A percentile compares a stretch with the other conserved stretches of the same genome.
These are phyloP conservation scores for Talaromyces sp. DNA, from an alignment of 2,329 filamentous ascomycete species.

Conservation along the genomic window DNA sequence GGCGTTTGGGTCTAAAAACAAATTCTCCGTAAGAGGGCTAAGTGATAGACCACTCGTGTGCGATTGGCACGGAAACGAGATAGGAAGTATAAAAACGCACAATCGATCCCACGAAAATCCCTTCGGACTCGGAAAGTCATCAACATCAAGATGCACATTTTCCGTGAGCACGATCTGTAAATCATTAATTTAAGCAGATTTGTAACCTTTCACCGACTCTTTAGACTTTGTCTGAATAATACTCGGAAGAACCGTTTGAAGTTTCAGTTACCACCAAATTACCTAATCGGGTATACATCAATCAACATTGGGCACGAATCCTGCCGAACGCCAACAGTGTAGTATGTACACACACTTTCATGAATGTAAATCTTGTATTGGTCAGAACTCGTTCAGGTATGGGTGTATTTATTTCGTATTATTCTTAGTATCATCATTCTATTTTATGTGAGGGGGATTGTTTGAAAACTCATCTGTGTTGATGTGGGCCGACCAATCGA, in stretches of 20 bases:
- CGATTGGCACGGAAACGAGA: neutral
- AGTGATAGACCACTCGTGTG: neutral
- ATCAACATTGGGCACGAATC: constrained; percentile 9
- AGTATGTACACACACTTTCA: neutral
- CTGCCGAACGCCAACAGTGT: neutral
- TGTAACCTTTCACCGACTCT: neutral
- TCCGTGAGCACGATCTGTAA: neutral
- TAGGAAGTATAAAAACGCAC: neutral
- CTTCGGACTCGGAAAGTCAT: neutral
- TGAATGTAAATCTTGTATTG: neutral
- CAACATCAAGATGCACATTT: neutral
- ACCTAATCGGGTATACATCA: constrained; percentile 9
- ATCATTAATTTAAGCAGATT: neutral
- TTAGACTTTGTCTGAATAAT: neutral
- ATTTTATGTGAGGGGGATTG: neutral
- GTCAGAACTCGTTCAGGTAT: neutral
- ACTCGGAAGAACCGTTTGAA: neutral
- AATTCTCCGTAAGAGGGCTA: constrained; percentile 1
- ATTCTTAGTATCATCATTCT: too few relatives aligned
- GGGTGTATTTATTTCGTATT: neutral
- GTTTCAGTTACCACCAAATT: neutral
- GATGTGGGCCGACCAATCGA: neutral
- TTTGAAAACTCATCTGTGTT: neutral
- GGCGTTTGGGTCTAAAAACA: neutral
- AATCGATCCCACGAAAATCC: neutral